Conservation (phyloP, 73 alveolate genomes). For the Paramecium primaurelia region DNA sequence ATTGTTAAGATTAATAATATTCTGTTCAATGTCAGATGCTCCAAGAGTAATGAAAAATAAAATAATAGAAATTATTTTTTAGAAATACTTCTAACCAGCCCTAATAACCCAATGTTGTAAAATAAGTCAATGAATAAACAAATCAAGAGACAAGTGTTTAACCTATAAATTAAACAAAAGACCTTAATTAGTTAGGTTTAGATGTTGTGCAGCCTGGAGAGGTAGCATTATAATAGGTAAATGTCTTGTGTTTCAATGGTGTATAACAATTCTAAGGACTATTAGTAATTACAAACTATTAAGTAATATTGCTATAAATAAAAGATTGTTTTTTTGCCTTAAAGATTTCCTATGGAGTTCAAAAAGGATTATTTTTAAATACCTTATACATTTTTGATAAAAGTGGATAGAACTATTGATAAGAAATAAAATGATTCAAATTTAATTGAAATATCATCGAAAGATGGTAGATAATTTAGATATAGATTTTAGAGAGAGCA, state of each 20-base stretch:
- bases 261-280: background rate
- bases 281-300: background rate
- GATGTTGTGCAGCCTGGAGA: background rate
- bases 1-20: background rate
- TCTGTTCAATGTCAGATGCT: background rate
- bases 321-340: background rate
- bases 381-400: constrained; percentile 11
- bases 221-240: background rate
- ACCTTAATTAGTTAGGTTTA: background rate
- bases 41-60: background rate
- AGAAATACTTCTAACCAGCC: background rate
- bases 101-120: too few species aligned
- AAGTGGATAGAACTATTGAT: constrained; percentile 22
- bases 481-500: constrained; percentile 7
- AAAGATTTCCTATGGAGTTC: background rate
- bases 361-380: background rate
- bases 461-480: constrained; percentile 49
- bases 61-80: background rate
- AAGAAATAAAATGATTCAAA: background rate
- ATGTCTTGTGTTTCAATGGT: background rate
- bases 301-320: background rate
- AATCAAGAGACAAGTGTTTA: background rate
- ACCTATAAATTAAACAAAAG: background rate
- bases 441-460: background rate
- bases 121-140: background rate